phyloP scores from a whole-genome alignment of 768 basidiomycete species.

The Lactifluus volemus region DNA sequence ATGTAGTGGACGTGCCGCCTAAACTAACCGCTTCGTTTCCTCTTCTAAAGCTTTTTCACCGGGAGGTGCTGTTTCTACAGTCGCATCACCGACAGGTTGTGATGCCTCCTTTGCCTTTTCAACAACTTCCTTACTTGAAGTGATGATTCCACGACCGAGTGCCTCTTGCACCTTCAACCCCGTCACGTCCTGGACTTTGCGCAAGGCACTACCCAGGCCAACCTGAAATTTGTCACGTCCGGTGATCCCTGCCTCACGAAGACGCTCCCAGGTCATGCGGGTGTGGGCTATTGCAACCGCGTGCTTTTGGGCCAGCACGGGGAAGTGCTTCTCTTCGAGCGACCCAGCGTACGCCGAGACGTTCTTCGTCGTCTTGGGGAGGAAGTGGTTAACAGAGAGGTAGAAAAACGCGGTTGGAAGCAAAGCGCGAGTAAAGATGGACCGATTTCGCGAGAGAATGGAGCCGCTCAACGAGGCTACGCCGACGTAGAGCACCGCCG shows the following conservation, averaged over 20 bases:
- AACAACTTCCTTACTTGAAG: constrained; percentile 9
- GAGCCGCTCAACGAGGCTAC: constrained; percentile 84
- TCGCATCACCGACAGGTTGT: not conserved
- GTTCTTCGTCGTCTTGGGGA: constrained; percentile 73
- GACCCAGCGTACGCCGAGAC: constrained; percentile 53
- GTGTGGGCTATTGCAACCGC: constrained; percentile 53
- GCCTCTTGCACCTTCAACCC: constrained; percentile 44
- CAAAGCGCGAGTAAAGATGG: constrained; percentile 55
- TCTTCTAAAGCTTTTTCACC: not conserved
- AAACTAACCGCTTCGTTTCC: not conserved
- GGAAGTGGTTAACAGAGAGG: constrained; percentile 70
- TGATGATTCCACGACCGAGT: constrained; percentile 2
- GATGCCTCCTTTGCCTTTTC: constrained; percentile 16
- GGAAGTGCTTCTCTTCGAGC: constrained; percentile 66
- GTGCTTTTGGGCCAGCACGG: constrained; percentile 60
- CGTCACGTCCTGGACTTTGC: constrained; percentile 55
- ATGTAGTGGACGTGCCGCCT: not conserved
- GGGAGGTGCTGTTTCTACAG: not conserved
- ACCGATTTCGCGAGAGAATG: constrained; percentile 73
- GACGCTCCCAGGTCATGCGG: constrained; percentile 47
- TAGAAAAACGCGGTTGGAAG: constrained; percentile 72
- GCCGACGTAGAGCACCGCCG: constrained; percentile 85
- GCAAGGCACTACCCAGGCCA: constrained; percentile 40
- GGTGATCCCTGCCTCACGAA: constrained; percentile 42
- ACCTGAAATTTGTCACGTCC: constrained; percentile 37